Conservation (phyloP, 495 filamentous ascomycete species). For the Niebla homalea region DNA sequence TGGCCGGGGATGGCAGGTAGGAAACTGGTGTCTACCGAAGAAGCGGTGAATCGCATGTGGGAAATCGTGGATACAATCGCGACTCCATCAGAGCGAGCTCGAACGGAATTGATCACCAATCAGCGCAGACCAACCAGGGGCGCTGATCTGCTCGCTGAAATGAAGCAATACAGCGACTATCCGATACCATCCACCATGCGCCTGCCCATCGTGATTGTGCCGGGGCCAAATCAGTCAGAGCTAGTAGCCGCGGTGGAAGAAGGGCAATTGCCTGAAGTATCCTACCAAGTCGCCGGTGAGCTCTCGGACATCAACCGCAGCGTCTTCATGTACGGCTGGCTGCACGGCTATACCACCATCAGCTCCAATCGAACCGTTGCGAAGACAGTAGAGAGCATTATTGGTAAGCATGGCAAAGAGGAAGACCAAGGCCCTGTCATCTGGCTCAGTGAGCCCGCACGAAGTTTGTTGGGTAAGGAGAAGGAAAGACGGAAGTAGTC, state of each 20-base stretch:
- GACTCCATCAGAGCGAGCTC: conserved; percentile 44
- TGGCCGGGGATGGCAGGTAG: conserved; percentile 46
- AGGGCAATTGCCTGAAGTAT: conserved; percentile 26
- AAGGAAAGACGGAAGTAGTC: conserved; percentile 25
- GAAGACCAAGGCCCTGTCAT: conserved; percentile 39
- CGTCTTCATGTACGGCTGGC: conserved; percentile 61
- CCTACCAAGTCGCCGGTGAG: conserved; percentile 27
- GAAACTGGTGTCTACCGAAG: conserved; percentile 46
- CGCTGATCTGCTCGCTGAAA: conserved; percentile 9
- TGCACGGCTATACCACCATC: conserved; percentile 43
- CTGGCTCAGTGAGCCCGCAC: conserved; percentile 49
- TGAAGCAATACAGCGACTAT: conserved; percentile 38
- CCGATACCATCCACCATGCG: conserved; percentile 32
- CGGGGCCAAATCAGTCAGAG: conserved; percentile 18
- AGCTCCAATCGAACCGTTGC: conserved; percentile 53
- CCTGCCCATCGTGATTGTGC: conserved; percentile 38
- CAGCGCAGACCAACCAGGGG: conserved; percentile 17
- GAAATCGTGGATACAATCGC: conserved; percentile 56
- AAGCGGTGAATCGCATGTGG: conserved; percentile 49
- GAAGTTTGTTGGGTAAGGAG: conserved; percentile 54
- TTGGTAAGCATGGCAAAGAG: conserved; percentile 31
- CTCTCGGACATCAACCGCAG: conserved; percentile 50
- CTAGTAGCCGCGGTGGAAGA: conserved; percentile 21
- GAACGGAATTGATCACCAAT: conserved; percentile 42
- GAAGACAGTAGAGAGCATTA: conserved; percentile 44